A percentile compares a stretch with the other conserved stretches of the same genome.
phyloP scores from a whole-genome alignment of 2,329 filamentous ascomycete genomes.

The Fusarium phyllophilum region DNA sequence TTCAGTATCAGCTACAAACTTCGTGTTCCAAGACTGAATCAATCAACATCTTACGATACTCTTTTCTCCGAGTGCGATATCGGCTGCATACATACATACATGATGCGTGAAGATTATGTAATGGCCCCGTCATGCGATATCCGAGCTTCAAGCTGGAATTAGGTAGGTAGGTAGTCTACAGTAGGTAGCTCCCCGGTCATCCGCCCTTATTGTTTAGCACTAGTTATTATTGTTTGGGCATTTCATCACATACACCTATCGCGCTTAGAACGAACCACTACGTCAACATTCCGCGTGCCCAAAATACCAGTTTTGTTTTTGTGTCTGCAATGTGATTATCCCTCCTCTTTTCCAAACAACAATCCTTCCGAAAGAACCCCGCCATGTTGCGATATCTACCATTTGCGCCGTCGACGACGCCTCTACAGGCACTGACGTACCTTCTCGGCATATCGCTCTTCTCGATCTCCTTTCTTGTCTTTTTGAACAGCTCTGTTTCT shows the following conservation, averaged over 20 bases:
- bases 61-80: slow-evolving; percentile 21
- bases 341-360: background rate
- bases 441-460: slow-evolving; percentile 85
- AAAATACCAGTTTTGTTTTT: background rate
- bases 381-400: slow-evolving; percentile 61
- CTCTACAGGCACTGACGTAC: slow-evolving; percentile 75
- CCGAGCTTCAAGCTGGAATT: slow-evolving; percentile 25
- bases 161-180: background rate
- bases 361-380: background rate
- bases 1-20: background rate
- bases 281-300: slow-evolving; percentile 29
- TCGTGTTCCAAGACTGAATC: background rate
- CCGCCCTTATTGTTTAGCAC: slow-evolving; percentile 1
- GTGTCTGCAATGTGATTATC: slow-evolving; percentile 34
- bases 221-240: slow-evolving; percentile 17
- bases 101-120: slow-evolving; percentile 33
- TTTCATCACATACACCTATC: slow-evolving; percentile 12
- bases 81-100: background rate
- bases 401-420: slow-evolving; percentile 69
- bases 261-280: slow-evolving; percentile 26
- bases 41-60: background rate
- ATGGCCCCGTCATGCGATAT: slow-evolving; percentile 34
- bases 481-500: slow-evolving; percentile 84
- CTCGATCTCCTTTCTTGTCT: slow-evolving; percentile 89
- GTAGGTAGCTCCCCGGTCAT: slow-evolving; percentile 4